Percentiles rank a stretch among this genome's conserved stretches.
These are phyloP conservation scores for Microsporum ferrugineum DNA, from an alignment of 2,329 filamentous ascomycete species.

Conservation along the genomic window DNA sequence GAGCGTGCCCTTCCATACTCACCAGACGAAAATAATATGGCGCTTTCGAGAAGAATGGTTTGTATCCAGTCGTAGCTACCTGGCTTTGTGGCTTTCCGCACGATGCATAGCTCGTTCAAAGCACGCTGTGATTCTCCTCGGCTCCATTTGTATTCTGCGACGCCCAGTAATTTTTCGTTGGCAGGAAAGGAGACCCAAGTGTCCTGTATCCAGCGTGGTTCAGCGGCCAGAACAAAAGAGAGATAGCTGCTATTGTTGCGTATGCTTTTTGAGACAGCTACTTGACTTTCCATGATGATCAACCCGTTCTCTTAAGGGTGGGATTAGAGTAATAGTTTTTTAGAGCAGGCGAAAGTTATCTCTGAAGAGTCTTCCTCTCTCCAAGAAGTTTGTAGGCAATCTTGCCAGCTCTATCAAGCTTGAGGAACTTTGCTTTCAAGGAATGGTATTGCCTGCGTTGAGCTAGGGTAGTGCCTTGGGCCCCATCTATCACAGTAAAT, in stretches of 20 bases:
- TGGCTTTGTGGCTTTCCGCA: background rate
- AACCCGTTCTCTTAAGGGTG: constrained; percentile 13
- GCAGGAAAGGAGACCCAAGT: background rate
- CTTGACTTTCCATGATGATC: constrained; percentile 12
- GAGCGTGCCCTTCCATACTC: background rate
- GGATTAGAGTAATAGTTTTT: constrained; percentile 8
- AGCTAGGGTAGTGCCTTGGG: too few species aligned
- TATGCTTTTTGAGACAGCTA: background rate
- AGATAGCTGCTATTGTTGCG: background rate
- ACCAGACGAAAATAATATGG: background rate
- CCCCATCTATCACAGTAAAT: too few species aligned
- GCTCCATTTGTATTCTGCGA: background rate
- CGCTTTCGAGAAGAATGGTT: constrained; percentile 5
- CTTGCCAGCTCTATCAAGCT: background rate
- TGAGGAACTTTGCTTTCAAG: background rate
- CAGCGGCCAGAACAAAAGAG: background rate
- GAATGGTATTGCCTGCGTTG: background rate
- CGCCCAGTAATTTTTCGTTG: background rate
- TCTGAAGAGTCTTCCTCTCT: constrained; percentile 4
- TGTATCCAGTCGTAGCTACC: constrained; percentile 7
- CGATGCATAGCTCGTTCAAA: background rate
- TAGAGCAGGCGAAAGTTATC: constrained; percentile 7
- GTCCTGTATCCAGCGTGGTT: constrained; percentile 2
- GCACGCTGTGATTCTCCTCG: constrained; percentile 1
- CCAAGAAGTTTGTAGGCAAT: background rate